phyloP scores from a whole-genome alignment of 2,329 filamentous ascomycete species.

The Xylaria sp. region DNA sequence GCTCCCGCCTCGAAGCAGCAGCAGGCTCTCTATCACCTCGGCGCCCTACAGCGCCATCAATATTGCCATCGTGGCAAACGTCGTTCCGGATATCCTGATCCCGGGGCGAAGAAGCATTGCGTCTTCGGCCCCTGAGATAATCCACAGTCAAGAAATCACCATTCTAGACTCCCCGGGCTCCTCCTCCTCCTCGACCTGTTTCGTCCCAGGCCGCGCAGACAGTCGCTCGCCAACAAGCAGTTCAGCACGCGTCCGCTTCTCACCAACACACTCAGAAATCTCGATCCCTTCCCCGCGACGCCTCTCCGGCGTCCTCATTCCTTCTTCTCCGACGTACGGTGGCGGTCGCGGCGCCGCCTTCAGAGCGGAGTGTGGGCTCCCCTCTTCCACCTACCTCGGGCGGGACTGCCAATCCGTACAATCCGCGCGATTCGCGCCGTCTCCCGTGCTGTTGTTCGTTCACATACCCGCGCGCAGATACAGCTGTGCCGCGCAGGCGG shows the following conservation, averaged over 20 bases:
- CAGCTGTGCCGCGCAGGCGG: slow-evolving; percentile 40
- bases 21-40: neutral
- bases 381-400: slow-evolving; percentile 28
- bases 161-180: no score
- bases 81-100: neutral
- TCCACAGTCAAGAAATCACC: no score
- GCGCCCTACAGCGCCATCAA: neutral
- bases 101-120: neutral
- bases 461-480: slow-evolving; percentile 31
- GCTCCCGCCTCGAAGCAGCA: no score
- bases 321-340: neutral
- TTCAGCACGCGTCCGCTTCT: slow-evolving; percentile 24
- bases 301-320: slow-evolving; percentile 29
- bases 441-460: slow-evolving; percentile 31
- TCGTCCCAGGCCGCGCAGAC: slow-evolving; percentile 3
- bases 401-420: no score
- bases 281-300: slow-evolving; percentile 27
- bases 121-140: no score
- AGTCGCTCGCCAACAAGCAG: slow-evolving; percentile 10
- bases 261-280: slow-evolving; percentile 24
- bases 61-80: neutral
- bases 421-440: slow-evolving; percentile 16
- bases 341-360: slow-evolving; percentile 12
- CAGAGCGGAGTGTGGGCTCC: slow-evolving; percentile 37
- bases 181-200: slow-evolving; percentile 15